phyloP scores from a whole-genome alignment of 768 basidiomycete genomes.

The Serendipita sp. region DNA sequence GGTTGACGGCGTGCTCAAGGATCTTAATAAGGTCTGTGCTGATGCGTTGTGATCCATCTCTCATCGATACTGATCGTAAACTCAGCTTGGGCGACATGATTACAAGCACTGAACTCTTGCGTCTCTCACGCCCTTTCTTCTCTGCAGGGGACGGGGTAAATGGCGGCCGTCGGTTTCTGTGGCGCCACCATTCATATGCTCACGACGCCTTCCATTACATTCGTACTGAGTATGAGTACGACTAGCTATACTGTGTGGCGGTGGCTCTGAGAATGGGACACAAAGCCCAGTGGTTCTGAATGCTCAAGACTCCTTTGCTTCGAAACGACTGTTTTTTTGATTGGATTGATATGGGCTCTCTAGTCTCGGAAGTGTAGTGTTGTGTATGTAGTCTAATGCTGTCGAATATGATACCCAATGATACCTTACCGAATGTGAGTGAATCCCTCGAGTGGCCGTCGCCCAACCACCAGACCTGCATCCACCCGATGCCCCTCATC shows the following conservation, averaged over 20 bases:
- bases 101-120: background rate
- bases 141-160: background rate
- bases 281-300: background rate
- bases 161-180: background rate
- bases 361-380: no score
- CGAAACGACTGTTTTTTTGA: no score
- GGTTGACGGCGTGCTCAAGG: background rate
- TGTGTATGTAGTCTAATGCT: no score
- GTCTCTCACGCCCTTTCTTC: background rate
- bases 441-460: no score
- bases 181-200: background rate
- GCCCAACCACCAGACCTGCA: no score
- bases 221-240: background rate
- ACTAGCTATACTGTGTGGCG: background rate
- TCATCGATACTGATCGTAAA: background rate
- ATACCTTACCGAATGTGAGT: no score
- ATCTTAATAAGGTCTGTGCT: conserved; percentile 1
- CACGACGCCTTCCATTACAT: background rate
- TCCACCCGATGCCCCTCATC: no score
- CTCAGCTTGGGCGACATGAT: background rate
- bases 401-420: no score
- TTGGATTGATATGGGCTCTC: no score
- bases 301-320: no score
- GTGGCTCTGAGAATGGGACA: background rate
- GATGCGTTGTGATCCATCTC: background rate